Evolutionary conservation across 2,329 filamentous ascomycete species (phyloP).

Genomic region (Zopfia rhizophila): DNA sequence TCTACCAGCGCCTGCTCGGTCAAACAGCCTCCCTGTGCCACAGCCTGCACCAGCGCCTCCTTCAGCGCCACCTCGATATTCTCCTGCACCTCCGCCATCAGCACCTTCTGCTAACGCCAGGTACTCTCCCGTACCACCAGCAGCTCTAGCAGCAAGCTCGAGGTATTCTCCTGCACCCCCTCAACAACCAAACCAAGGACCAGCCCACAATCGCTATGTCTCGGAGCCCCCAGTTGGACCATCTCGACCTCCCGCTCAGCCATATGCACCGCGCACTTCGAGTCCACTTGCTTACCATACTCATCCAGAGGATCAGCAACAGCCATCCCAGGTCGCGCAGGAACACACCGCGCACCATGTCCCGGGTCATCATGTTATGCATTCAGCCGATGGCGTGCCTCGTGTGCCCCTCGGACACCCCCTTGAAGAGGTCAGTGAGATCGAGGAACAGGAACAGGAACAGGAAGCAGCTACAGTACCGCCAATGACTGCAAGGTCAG

Average conservation of each 20-base stretch:
- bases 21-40: constrained; percentile 45
- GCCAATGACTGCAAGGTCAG: constrained; percentile 36
- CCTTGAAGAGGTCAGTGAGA: constrained; percentile 47
- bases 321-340: constrained; percentile 13
- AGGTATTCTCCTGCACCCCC: constrained; percentile 70
- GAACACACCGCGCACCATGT: constrained; percentile 19
- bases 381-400: constrained; percentile 38
- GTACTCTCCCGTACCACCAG: constrained; percentile 50
- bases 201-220: constrained; percentile 50
- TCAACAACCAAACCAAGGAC: constrained; percentile 45
- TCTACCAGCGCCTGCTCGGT: constrained; percentile 40
- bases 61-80: constrained; percentile 37
- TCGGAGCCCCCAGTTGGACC: constrained; percentile 46
- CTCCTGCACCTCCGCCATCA: constrained; percentile 44
- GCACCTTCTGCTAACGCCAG: constrained; percentile 48
- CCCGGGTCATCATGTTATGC: constrained; percentile 37
- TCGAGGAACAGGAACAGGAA: constrained; percentile 37
- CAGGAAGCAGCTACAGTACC: constrained; percentile 26
- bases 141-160: constrained; percentile 46
- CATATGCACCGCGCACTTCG: constrained; percentile 72
- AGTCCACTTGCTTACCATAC: constrained; percentile 68
- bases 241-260: constrained; percentile 55
- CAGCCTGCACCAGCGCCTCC: constrained; percentile 39
- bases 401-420: constrained; percentile 40
- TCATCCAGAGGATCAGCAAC: constrained; percentile 40